Base-by-base conservation (phyloP, 2,329 filamentous ascomycete genomes). In the Colletotrichum sp. region DNA sequence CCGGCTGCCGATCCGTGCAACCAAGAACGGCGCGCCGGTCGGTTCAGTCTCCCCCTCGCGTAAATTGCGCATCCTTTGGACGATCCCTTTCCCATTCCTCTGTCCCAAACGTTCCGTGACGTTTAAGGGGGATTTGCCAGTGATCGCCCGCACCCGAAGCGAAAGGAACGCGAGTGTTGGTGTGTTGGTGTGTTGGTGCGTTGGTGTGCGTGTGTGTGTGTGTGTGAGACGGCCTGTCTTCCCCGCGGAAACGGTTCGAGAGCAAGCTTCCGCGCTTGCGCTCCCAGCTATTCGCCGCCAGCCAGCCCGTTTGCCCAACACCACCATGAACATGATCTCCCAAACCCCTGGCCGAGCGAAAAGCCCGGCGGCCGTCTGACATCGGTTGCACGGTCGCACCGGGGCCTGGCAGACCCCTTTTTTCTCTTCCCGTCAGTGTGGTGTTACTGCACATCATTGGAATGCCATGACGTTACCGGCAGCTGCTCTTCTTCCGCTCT, bases 71-170 rank as follows among this genome's bases (percentile, higher is more conserved):
- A 30, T 22, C 32, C 16, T 27, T 36, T 43, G 32, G 60, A 12
- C 66, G 71, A 74, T 74, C 71, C 66, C 55, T 58, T 66, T 58
- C 72, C 61, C 62, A 64, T 43, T 25, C 30, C 55, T 30, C 56
- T 28, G n/a, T 28, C 27, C 67, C 67, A 74, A 64, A 61, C 66
- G 58, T 62, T 68, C 58, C 71, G 71, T 62, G 70, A 74, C 67
- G 71, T 66, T 64, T 39, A 73, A 75, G 69, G 62, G 62, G 69
- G 73, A 60, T 73, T 68, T 64, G n/a, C 61, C 67, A 61, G 32
- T 58, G 73, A 75, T 75, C 73, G 73, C 48, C 69, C 8, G 61
- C 36, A 22, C 52, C 36, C n/a, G 34, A 43, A 39, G 52, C 28
- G 27, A 43, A 67, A 58, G 68, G 62, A 66, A 74, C 61, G 69